These are phyloP conservation scores for Sclerotinia subarctica DNA, from an alignment of 2,329 filamentous ascomycete genomes.

Conservation along the genomic window DNA sequence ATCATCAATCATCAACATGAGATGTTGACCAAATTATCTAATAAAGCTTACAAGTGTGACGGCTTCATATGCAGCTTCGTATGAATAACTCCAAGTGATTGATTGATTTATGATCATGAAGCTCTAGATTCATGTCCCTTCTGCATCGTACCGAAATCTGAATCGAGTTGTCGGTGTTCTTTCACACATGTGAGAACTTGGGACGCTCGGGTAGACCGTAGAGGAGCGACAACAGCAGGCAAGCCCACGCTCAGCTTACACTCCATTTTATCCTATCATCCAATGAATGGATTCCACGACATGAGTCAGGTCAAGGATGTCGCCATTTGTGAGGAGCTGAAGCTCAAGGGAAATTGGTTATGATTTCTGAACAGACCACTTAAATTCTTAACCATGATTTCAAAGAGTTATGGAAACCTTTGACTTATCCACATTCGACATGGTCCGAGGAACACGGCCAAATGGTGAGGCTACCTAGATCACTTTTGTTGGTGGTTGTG, in stretches of 20 bases:
- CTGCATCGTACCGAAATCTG: background rate
- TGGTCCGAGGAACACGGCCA: background rate
- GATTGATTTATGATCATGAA: background rate
- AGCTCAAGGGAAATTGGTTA: background rate
- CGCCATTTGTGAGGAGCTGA: slow-evolving; percentile 8
- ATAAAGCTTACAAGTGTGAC: background rate
- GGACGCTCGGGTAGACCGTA: slow-evolving; percentile 1
- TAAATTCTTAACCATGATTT: background rate
- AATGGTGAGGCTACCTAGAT: background rate
- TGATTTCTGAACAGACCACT: background rate
- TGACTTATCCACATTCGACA: background rate
- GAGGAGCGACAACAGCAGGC: background rate
- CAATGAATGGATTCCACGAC: slow-evolving; percentile 8
- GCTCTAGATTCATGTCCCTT: background rate
- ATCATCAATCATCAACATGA: too few species aligned
- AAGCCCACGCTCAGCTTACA: background rate
- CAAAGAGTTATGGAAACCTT: background rate
- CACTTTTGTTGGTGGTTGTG: background rate
- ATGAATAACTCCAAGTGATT: background rate
- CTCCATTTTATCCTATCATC: background rate
- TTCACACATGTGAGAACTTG: background rate
- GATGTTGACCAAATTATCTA: background rate
- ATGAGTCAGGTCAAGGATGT: slow-evolving; percentile 10
- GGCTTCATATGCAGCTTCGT: too few species aligned
- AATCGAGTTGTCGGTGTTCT: background rate